Evolutionary conservation across 1,139 yeast species (phyloP).

Genomic region (Eremothecium cymbalariae): DNA sequence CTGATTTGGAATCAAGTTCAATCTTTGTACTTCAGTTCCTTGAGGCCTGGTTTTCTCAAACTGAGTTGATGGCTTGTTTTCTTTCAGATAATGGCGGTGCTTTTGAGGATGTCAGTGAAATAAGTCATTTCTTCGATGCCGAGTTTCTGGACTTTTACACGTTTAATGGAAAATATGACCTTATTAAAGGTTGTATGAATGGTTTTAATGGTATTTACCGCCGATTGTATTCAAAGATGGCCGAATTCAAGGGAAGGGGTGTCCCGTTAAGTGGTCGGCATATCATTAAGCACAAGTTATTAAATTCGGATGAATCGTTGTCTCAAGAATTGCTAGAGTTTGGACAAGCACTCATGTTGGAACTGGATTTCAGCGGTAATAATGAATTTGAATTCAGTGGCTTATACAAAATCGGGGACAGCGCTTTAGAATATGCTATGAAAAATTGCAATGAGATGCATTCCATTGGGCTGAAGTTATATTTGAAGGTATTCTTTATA

Average conservation of each 20-base stretch:
- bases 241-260: conserved; percentile 2
- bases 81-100: conserved; percentile 3
- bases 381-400: background rate
- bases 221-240: background rate
- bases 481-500: conserved; percentile 4
- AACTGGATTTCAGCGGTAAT: background rate
- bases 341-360: conserved; percentile 1
- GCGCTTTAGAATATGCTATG: no score
- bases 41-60: conserved; percentile 6
- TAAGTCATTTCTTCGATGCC: no score
- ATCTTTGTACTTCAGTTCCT: background rate
- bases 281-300: background rate
- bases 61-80: conserved; percentile 2
- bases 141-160: no score
- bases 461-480: conserved; percentile 3
- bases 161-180: no score
- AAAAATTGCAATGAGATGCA: conserved; percentile 1
- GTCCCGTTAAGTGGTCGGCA: conserved; percentile 4
- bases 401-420: conserved; percentile 1
- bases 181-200: conserved; percentile 3
- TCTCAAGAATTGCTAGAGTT: background rate
- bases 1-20: conserved; percentile 4
- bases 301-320: background rate
- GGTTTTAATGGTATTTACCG: conserved; percentile 2
- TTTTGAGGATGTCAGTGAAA: conserved; percentile 1